These are phyloP conservation scores for Diophrys appendiculata DNA, from an alignment of 73 alveolate species.

Conservation along the genomic window DNA sequence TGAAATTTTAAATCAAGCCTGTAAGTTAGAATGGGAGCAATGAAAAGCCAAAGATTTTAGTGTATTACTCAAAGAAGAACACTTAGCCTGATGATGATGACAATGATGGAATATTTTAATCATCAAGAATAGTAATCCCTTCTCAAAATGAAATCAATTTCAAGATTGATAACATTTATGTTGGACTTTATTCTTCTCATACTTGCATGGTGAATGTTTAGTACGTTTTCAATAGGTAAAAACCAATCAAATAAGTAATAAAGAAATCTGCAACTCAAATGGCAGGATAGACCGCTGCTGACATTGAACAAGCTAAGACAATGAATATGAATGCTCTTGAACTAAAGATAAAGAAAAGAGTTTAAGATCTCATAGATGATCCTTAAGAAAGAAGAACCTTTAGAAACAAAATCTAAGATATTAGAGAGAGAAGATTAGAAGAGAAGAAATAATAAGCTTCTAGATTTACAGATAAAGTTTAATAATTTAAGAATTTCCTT, in stretches of 20 bases:
- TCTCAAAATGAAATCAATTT: neutral
- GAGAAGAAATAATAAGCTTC: neutral
- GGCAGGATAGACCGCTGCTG: neutral
- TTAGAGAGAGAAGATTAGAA: neutral
- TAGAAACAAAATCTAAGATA: neutral
- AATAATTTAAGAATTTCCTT: neutral
- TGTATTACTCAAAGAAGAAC: neutral
- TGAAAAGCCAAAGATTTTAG: neutral
- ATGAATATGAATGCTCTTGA: neutral
- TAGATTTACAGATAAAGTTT: neutral
- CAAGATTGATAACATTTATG: neutral
- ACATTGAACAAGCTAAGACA: neutral
- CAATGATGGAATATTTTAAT: neutral
- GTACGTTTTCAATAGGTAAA: neutral
- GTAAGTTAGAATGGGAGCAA: neutral
- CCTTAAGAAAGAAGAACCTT: neutral
- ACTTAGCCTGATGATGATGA: neutral
- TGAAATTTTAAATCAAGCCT: neutral
- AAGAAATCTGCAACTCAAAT: neutral
- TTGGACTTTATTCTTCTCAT: neutral
- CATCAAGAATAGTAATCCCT: neutral
- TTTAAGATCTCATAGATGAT: neutral
- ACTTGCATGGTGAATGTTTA: neutral
- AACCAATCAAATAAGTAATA: neutral
- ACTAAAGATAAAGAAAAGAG: too few relatives aligned